Conservation (phyloP, 2,329 filamentous ascomycete genomes). For the Lasiodiplodia citricola region DNA sequence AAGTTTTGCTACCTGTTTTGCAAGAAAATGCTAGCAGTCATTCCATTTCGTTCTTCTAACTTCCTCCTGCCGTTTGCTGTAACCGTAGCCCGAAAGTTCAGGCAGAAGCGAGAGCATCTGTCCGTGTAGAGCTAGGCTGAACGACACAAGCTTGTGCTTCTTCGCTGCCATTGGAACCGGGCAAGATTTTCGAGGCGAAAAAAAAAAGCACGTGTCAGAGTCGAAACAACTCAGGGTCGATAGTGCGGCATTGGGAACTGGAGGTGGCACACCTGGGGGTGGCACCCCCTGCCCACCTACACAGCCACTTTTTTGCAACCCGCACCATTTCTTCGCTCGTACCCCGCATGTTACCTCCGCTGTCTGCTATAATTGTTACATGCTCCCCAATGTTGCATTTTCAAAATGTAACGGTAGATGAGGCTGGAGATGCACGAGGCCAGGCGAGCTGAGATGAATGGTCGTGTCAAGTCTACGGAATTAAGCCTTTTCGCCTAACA, state of each 20-base stretch:
- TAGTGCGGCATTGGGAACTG: conserved; percentile 11
- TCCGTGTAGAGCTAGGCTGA: not conserved
- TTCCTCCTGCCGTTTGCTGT: no score
- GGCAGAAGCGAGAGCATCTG: not conserved
- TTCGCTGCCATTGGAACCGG: not conserved
- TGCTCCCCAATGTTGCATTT: not conserved
- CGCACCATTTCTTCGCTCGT: not conserved
- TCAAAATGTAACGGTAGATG: not conserved
- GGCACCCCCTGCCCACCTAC: not conserved
- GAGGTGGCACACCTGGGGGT: not conserved
- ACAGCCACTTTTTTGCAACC: not conserved
- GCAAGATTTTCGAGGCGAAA: not conserved
- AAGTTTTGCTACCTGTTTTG: no score
- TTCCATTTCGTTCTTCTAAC: no score
- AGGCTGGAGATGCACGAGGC: not conserved
- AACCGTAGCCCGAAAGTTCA: no score
- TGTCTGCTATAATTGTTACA: not conserved
- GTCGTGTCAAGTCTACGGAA: not conserved
- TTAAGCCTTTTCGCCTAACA: not conserved
- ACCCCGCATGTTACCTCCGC: not conserved
- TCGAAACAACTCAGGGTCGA: not conserved
- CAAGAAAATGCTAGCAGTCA: no score
- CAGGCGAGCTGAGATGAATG: not conserved
- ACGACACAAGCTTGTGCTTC: not conserved
- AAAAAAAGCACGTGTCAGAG: not conserved